Conservation (phyloP, 2,329 filamentous ascomycete genomes). For the Truncatella angustata region DNA sequence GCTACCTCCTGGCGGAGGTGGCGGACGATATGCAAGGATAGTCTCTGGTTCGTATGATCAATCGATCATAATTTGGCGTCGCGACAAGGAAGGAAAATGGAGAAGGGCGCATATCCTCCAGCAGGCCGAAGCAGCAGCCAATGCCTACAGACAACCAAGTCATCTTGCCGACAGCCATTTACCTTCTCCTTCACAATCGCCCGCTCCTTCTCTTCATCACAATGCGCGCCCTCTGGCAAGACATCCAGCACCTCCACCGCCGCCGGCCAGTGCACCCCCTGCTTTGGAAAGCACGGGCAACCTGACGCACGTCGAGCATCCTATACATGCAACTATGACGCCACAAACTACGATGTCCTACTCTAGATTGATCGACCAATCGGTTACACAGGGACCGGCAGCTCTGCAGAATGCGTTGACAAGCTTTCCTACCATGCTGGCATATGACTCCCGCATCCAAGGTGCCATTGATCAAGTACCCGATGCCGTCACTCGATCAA, state of each 20-base stretch:
- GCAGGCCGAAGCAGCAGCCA: conserved; percentile 67
- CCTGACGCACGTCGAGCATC: conserved; percentile 28
- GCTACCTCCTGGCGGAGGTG: conserved; percentile 86
- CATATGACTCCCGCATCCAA: conserved; percentile 47
- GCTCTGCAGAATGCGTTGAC: conserved; percentile 45
- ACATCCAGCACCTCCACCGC: conserved; percentile 16
- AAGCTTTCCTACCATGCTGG: conserved; percentile 47
- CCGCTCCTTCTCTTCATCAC: conserved; percentile 6
- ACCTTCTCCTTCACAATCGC: background rate
- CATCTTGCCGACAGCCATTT: background rate
- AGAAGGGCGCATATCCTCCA: conserved; percentile 71
- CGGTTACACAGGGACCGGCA: conserved; percentile 48
- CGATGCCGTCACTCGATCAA: conserved; percentile 44
- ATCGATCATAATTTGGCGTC: conserved; percentile 91
- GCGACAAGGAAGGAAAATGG: conserved; percentile 83
- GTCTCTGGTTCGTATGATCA: conserved; percentile 97
- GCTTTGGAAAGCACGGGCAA: conserved; percentile 22
- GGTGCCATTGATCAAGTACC: conserved; percentile 49
- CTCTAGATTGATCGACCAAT: conserved; percentile 50
- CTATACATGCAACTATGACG: conserved; percentile 30
- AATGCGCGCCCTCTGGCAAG: conserved; percentile 11
- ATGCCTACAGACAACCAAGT: conserved; percentile 36
- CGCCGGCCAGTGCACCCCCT: conserved; percentile 24
- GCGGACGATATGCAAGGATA: conserved; percentile 87
- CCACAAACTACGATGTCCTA: conserved; percentile 41